Percentiles rank a stretch among this genome's conserved stretches.
Conservation (phyloP, 805 yeast genomes). For the Starmerella floricola region DNA sequence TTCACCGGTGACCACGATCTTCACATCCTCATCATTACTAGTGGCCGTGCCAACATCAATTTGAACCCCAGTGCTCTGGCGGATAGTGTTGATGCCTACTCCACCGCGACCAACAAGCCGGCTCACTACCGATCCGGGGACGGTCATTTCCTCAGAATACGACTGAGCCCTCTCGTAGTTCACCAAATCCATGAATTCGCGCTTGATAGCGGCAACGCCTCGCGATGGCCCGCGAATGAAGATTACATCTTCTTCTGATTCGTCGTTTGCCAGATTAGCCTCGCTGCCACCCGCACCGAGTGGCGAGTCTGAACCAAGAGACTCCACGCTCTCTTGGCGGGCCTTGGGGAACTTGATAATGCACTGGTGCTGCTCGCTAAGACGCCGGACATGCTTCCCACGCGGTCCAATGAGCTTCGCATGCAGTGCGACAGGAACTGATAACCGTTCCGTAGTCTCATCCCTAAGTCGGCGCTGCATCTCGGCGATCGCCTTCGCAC, state of each 20-base stretch:
- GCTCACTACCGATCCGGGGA: slow-evolving; percentile 66
- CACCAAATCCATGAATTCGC: slow-evolving; percentile 53
- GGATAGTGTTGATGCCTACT: slow-evolving; percentile 66
- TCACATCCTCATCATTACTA: slow-evolving; percentile 30
- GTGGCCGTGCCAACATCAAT: slow-evolving; percentile 29
- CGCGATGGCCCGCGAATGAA: slow-evolving; percentile 57
- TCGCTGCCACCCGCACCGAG: slow-evolving; percentile 5
- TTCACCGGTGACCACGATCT: slow-evolving; percentile 66
- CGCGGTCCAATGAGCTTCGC: slow-evolving; percentile 71
- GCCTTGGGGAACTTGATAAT: slow-evolving; percentile 55
- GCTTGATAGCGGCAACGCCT: slow-evolving; percentile 41
- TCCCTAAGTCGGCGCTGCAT: slow-evolving; percentile 72
- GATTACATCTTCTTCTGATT: slow-evolving; percentile 28
- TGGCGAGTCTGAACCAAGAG: slow-evolving; percentile 27
- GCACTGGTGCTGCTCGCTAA: slow-evolving; percentile 80
- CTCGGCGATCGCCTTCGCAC: slow-evolving; percentile 45
- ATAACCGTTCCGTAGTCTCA: slow-evolving; percentile 51
- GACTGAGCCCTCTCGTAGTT: slow-evolving; percentile 84
- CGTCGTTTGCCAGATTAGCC: slow-evolving; percentile 3
- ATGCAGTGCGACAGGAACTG: slow-evolving; percentile 68
- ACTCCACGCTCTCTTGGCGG: slow-evolving; percentile 3
- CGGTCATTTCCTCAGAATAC: slow-evolving; percentile 45
- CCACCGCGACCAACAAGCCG: slow-evolving; percentile 85
- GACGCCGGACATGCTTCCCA: slow-evolving; percentile 69
- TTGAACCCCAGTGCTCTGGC: slow-evolving; percentile 48